Conservation (phyloP, 257 asterid genomes). For the Voacanga thouarsii region DNA sequence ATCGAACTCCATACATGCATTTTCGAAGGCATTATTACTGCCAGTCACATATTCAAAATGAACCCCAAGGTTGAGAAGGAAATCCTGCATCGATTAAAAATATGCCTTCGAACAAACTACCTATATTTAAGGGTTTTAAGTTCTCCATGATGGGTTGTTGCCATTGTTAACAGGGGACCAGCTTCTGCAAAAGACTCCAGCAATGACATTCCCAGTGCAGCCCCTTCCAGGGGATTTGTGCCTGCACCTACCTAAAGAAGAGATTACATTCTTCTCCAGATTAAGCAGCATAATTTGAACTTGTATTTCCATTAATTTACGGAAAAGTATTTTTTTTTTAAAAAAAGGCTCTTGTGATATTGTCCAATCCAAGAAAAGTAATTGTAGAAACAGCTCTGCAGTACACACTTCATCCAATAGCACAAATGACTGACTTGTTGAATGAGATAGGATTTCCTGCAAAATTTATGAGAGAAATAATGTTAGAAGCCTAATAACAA, state of each 20-base stretch:
- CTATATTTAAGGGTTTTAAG: constrained; percentile 96
- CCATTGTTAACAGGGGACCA: constrained; percentile 75
- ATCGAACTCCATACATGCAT: constrained; percentile 98
- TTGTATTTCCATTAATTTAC: not conserved
- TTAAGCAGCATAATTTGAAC: not conserved
- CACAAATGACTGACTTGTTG: constrained; percentile 71
- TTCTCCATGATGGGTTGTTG: constrained; percentile 97
- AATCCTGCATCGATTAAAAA: constrained; percentile 14
- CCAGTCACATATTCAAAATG: constrained; percentile 28
- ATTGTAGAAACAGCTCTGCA: not conserved
- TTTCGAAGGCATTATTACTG: constrained; percentile 85
- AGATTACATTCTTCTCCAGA: not conserved
- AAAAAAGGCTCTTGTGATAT: not conserved
- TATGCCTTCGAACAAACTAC: constrained; percentile 35
- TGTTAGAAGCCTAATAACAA: constrained; percentile 18
- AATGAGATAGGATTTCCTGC: constrained; percentile 85
- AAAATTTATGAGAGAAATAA: constrained; percentile 23
- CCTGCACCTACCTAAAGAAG: constrained; percentile 90
- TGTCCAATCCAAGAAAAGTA: not conserved
- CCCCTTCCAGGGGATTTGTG: constrained; percentile 97
- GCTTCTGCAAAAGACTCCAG: constrained; percentile 87
- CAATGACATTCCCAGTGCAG: constrained; percentile 94
- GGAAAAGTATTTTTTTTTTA: not conserved
- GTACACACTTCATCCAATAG: constrained; percentile 85
- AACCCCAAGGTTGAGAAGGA: constrained; percentile 23